Evolutionary conservation across 2,329 filamentous ascomycete species (phyloP).

Genomic region (Neonectria punicea): DNA sequence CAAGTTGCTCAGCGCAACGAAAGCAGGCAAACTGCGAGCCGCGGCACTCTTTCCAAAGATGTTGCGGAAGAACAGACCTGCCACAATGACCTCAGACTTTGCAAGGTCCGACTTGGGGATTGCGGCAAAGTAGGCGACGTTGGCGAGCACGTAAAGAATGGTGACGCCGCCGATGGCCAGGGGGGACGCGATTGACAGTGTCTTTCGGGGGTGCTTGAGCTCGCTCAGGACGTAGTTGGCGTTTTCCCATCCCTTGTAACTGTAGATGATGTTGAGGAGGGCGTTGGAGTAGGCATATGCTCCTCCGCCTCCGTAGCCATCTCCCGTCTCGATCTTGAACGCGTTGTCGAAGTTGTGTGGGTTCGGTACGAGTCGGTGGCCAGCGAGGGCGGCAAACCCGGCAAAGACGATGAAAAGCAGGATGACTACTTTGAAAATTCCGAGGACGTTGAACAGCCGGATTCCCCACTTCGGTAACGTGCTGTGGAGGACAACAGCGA

Average conservation of each 20-base stretch:
- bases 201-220: constrained; percentile 64
- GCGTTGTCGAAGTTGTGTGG: constrained; percentile 68
- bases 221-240: constrained; percentile 71
- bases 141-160: constrained; percentile 70
- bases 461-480: constrained; percentile 67
- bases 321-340: constrained; percentile 57
- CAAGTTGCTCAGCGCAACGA: constrained; percentile 69
- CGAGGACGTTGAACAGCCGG: constrained; percentile 67
- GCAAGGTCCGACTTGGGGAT: constrained; percentile 68
- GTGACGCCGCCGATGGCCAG: constrained; percentile 68
- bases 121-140: constrained; percentile 73
- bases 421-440: constrained; percentile 69
- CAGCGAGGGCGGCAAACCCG: constrained; percentile 66
- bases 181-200: constrained; percentile 65
- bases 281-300: constrained; percentile 67
- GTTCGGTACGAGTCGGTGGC: constrained; percentile 57
- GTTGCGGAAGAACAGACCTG: constrained; percentile 69
- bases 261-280: constrained; percentile 68
- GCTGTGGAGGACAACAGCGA: constrained; percentile 63
- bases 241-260: constrained; percentile 73
- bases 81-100: constrained; percentile 68
- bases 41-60: constrained; percentile 68
- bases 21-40: constrained; percentile 59
- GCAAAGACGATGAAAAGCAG: constrained; percentile 70
- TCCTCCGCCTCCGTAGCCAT: constrained; percentile 59